Conservation (phyloP, 805 yeast species). For the Saccharomycopsis fodiens region DNA sequence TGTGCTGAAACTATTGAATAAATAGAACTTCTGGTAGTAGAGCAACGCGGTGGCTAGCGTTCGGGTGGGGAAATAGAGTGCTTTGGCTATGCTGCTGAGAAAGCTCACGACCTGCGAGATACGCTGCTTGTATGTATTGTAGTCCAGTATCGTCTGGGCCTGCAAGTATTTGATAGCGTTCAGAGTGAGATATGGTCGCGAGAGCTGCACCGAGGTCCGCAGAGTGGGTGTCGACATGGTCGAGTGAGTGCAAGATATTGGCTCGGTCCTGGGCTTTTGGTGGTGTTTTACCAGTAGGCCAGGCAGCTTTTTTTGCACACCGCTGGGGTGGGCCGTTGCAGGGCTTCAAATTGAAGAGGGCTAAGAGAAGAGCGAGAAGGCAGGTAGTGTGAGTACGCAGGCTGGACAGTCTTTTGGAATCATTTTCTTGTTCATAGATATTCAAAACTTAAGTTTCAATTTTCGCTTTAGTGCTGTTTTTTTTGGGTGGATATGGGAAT, state of each 20-base stretch:
- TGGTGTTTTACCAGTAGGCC: background rate
- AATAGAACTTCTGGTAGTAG: constrained; percentile 62
- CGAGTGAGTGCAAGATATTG: background rate
- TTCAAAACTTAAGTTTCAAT: too few relatives aligned
- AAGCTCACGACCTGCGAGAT: constrained; percentile 48
- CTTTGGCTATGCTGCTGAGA: constrained; percentile 43
- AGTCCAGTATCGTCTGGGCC: constrained; percentile 42
- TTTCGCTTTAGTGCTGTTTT: too few relatives aligned
- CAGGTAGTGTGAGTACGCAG: too few relatives aligned
- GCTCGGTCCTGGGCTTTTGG: background rate
- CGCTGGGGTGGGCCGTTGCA: too few relatives aligned
- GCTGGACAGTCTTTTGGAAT: too few relatives aligned
- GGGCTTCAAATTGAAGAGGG: background rate
- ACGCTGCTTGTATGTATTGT: constrained; percentile 41
- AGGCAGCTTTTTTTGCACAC: background rate
- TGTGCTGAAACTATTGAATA: constrained; percentile 55
- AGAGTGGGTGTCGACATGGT: background rate
- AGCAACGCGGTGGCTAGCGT: constrained; percentile 65
- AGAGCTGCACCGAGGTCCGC: constrained; percentile 32
- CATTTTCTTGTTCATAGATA: too few relatives aligned
- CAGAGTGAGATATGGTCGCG: constrained; percentile 55
- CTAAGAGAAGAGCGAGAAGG: too few relatives aligned
- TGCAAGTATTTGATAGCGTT: constrained; percentile 47
- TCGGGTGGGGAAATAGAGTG: constrained; percentile 59
- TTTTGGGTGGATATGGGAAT: too few relatives aligned